A percentile compares a stretch with the other conserved stretches of the same genome.
These are phyloP conservation scores for Colletotrichum chrysophilum DNA, from an alignment of 2,329 filamentous ascomycete genomes.

Conservation along the genomic window DNA sequence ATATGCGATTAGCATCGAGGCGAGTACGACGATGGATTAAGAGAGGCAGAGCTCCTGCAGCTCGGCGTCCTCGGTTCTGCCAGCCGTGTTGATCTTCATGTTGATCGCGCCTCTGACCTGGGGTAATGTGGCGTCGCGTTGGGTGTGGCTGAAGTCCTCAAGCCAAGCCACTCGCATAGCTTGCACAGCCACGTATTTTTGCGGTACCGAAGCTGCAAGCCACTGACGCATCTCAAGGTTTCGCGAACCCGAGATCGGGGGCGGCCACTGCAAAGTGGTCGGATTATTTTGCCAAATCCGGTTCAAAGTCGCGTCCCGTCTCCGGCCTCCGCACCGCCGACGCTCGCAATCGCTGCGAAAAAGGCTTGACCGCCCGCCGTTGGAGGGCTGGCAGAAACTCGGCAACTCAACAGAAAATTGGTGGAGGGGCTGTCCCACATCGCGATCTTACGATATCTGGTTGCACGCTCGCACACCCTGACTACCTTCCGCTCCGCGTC, in stretches of 20 bases:
- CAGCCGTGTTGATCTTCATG: background rate
- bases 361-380: conserved; percentile 13
- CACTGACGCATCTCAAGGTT: background rate
- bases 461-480: background rate
- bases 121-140: background rate
- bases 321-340: background rate
- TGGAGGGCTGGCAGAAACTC: conserved; percentile 14
- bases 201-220: background rate
- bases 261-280: background rate
- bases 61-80: background rate
- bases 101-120: background rate
- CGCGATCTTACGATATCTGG: conserved; percentile 18
- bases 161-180: background rate
- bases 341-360: background rate
- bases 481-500: background rate
- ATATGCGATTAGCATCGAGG: background rate
- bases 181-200: background rate
- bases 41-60: background rate
- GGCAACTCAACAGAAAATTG: conserved; percentile 20
- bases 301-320: background rate
- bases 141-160: background rate
- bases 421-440: conserved; percentile 14
- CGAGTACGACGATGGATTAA: background rate
- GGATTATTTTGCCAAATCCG: conserved; percentile 5
- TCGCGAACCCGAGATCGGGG: background rate